These are phyloP conservation scores for Acidiella bohemica DNA, from an alignment of 495 filamentous ascomycete species.

Conservation along the genomic window DNA sequence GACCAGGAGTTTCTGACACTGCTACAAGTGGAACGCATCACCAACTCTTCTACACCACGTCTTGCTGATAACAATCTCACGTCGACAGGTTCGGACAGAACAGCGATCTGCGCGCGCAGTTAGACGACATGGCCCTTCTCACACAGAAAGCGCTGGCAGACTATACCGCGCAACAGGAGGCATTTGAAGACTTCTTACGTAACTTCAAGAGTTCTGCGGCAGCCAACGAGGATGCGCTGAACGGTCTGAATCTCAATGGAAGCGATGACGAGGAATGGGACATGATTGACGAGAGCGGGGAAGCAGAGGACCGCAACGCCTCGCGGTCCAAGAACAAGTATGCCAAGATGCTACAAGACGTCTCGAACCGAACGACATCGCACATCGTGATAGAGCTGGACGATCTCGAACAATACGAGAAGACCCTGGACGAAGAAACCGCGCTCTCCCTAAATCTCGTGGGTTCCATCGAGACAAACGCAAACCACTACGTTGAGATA, in stretches of 20 bases:
- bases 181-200: slow-evolving; percentile 76
- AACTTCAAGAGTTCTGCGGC: slow-evolving; percentile 75
- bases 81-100: too few species aligned
- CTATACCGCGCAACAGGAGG: slow-evolving; percentile 72
- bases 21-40: too few species aligned
- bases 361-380: slow-evolving; percentile 61
- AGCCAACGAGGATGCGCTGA: slow-evolving; percentile 61
- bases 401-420: slow-evolving; percentile 61
- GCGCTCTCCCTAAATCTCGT: slow-evolving; percentile 50
- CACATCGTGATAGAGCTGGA: slow-evolving; percentile 81
- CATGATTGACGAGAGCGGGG: slow-evolving; percentile 71
- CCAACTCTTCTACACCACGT: too few species aligned
- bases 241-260: slow-evolving; percentile 74
- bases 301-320: slow-evolving; percentile 29
- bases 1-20: too few species aligned
- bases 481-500: slow-evolving; percentile 90
- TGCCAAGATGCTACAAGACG: slow-evolving; percentile 73
- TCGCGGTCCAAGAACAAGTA: slow-evolving; percentile 66
- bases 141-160: slow-evolving; percentile 62
- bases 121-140: slow-evolving; percentile 61
- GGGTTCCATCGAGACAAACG: slow-evolving; percentile 73
- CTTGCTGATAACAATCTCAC: too few species aligned
- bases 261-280: slow-evolving; percentile 92
- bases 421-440: slow-evolving; percentile 46
- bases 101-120: too few species aligned